Percentiles rank a stretch among this genome's conserved stretches.
Evolutionary conservation across 2,329 filamentous ascomycete species (phyloP).

Genomic region (Stylonectria norvegica): DNA sequence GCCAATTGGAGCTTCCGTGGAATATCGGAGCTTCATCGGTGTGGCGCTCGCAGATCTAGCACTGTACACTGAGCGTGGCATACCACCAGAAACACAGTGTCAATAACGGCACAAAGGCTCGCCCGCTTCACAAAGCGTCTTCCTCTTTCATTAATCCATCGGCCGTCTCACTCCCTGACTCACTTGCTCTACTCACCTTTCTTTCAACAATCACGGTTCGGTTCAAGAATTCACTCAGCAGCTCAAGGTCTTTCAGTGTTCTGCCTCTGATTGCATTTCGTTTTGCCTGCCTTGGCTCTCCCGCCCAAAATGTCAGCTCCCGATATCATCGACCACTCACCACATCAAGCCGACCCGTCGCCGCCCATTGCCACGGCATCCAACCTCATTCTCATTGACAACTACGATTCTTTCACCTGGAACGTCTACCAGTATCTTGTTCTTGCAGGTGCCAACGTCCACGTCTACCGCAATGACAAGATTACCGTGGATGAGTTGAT

Average conservation of each 20-base stretch:
- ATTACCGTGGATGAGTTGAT: conserved; percentile 82
- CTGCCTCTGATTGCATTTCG: too few species aligned
- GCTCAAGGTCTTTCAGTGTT: too few species aligned
- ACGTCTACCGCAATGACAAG: conserved; percentile 89
- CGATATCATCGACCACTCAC: conserved; percentile 73
- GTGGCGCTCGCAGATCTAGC: conserved; percentile 1
- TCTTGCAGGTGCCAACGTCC: conserved; percentile 89
- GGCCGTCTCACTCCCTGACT: conserved; percentile 13
- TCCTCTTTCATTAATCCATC: conserved; percentile 18
- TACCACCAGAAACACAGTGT: background rate
- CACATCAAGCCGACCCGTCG: conserved; percentile 74
- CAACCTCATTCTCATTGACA: conserved; percentile 94
- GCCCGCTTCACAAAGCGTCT: conserved; percentile 10
- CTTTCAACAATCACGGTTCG: background rate
- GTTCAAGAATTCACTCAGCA: conserved; percentile 3
- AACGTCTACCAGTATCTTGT: conserved; percentile 98
- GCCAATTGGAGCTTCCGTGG: background rate
- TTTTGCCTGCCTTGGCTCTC: background rate
- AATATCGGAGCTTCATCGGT: conserved; percentile 23
- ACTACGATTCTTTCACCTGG: conserved; percentile 99
- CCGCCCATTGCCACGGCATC: conserved; percentile 73
- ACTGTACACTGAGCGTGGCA: conserved; percentile 12
- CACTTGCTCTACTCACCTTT: conserved; percentile 9
- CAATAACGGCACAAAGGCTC: background rate
- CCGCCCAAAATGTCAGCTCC: conserved; percentile 46